These are phyloP conservation scores for Chenopodium suecicum DNA, from an alignment of 148 eudicot species.

Conservation along the genomic window DNA sequence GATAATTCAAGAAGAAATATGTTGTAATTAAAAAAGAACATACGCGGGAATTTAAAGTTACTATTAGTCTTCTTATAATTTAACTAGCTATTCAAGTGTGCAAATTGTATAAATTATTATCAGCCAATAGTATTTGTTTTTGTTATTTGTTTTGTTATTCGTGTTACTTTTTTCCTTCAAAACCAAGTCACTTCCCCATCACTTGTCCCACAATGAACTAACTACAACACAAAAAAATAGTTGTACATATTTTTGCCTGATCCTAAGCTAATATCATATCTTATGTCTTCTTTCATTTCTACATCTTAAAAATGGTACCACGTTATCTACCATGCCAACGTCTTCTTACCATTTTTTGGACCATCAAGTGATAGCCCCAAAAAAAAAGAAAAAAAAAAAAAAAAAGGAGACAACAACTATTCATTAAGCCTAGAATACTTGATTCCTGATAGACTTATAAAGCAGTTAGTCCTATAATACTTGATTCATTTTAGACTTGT, in stretches of 20 bases:
- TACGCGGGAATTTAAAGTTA: too few species aligned
- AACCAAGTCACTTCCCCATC: constrained; percentile 5
- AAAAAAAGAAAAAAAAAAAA: constrained; percentile 12
- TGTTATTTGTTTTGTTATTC: constrained; percentile 3
- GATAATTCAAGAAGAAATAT: too few species aligned
- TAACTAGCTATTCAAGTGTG: too few species aligned
- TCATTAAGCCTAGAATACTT: too few species aligned
- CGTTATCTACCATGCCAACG: not conserved
- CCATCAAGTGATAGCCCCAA: not conserved
- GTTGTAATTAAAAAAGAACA: too few species aligned
- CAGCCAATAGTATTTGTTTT: not conserved
- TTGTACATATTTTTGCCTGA: not conserved
- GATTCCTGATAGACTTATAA: too few species aligned
- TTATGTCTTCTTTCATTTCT: constrained; percentile 2
- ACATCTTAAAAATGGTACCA: constrained; percentile 6
- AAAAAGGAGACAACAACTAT: not conserved
- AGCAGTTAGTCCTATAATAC: too few species aligned
- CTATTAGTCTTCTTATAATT: too few species aligned
- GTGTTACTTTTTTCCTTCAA: not conserved
- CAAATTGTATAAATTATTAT: not conserved
- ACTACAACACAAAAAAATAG: not conserved
- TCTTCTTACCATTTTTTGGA: not conserved
- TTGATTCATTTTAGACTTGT: too few species aligned
- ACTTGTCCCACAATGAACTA: constrained; percentile 6
- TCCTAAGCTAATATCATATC: not conserved